These are phyloP conservation scores for Xylariales sp. DNA, from an alignment of 2,329 filamentous ascomycete species.

Conservation along the genomic window DNA sequence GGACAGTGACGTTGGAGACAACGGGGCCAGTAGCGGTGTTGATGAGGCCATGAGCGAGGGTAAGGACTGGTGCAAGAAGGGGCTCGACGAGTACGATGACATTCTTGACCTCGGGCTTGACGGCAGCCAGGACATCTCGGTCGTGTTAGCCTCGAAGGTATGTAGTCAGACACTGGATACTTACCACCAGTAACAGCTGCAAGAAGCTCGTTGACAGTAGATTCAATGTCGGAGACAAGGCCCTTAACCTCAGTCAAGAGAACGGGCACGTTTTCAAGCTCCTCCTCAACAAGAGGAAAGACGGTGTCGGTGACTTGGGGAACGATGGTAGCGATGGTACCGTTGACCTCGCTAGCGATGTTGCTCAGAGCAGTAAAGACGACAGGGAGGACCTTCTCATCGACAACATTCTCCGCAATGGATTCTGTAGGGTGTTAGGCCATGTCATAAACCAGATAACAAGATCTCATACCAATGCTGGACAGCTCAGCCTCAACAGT, in stretches of 20 bases:
- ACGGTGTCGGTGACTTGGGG: slow-evolving; percentile 16
- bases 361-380: slow-evolving; percentile 19
- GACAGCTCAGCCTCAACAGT: slow-evolving; percentile 17
- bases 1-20: slow-evolving; percentile 14
- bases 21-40: slow-evolving; percentile 13
- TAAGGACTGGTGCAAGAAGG: slow-evolving; percentile 20
- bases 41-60: slow-evolving; percentile 17
- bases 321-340: slow-evolving; percentile 14
- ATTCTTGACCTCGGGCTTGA: slow-evolving; percentile 24
- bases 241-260: slow-evolving; percentile 18
- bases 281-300: slow-evolving; percentile 16
- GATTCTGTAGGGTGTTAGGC: too few relatives aligned
- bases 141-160: slow-evolving; percentile 8
- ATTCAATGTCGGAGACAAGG: slow-evolving; percentile 19
- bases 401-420: slow-evolving; percentile 12
- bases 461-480: too few relatives aligned
- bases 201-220: slow-evolving; percentile 14
- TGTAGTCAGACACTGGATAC: background rate
- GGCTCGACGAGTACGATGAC: slow-evolving; percentile 18
- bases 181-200: slow-evolving; percentile 16
- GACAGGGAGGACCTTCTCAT: slow-evolving; percentile 11
- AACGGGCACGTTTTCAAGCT: slow-evolving; percentile 18
- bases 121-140: slow-evolving; percentile 17
- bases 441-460: too few relatives aligned
- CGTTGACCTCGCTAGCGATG: slow-evolving; percentile 18